A percentile compares a stretch with the other conserved stretches of the same genome.
These are phyloP conservation scores for Calonectria henricotiae DNA, from an alignment of 2,329 filamentous ascomycete genomes.

Conservation along the genomic window DNA sequence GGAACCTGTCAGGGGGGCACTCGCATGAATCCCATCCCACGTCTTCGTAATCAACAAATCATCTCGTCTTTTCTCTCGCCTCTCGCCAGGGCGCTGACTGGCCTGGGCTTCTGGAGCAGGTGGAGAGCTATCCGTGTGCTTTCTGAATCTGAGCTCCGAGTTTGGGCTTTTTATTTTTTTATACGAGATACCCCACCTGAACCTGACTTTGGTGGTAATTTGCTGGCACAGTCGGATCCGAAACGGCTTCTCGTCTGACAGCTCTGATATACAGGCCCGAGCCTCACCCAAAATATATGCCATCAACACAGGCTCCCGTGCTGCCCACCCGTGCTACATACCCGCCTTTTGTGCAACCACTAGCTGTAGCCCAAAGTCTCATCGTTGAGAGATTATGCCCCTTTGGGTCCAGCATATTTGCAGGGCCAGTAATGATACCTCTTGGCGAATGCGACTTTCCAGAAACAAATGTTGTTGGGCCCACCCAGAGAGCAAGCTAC, in stretches of 20 bases:
- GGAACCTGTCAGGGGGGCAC: background rate
- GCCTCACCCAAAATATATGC: conserved; percentile 9
- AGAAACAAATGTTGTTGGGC: background rate
- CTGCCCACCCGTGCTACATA: conserved; percentile 25
- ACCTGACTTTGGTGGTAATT: conserved; percentile 13
- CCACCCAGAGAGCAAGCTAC: background rate
- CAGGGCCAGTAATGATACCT: background rate
- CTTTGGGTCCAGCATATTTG: background rate
- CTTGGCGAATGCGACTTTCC: conserved; percentile 7
- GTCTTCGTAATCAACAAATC: conserved; percentile 15
- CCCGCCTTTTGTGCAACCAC: background rate
- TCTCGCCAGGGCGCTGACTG: conserved; percentile 5
- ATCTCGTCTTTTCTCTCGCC: conserved; percentile 12
- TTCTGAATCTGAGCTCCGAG: background rate
- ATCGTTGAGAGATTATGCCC: background rate
- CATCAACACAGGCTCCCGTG: conserved; percentile 21
- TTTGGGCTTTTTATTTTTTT: background rate
- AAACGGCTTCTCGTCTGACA: conserved; percentile 12
- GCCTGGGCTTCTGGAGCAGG: conserved; percentile 10
- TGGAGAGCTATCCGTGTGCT: background rate
- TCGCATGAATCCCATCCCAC: conserved; percentile 4
- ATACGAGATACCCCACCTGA: background rate
- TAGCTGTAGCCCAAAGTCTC: background rate
- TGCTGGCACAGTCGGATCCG: background rate
- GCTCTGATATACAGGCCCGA: conserved; percentile 1